Base-by-base conservation (phyloP, 2,329 filamentous ascomycete genomes). In the Samsoniella hepiali region DNA sequence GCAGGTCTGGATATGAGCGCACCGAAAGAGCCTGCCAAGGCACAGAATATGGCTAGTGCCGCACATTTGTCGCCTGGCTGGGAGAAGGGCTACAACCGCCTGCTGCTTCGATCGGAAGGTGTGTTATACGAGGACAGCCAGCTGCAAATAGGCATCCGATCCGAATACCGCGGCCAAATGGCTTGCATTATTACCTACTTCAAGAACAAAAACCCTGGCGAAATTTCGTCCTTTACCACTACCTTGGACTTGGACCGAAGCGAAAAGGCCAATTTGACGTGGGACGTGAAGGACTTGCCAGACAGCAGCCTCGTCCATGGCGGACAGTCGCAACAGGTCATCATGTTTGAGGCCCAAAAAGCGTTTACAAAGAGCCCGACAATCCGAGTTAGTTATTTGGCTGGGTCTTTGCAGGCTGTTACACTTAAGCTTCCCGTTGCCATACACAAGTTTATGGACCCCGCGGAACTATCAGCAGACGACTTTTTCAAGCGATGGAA, bases 401-500 rank as follows among this genome's bases (percentile, higher is more conserved):
- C 95, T 0, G 96, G 95, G 66, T 91, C 95, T 2, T 80, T 99
- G 63, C 95, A 99, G 76, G 94, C 92, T 1, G 81, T 98, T 45
- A 99, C 95, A 0, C 80, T 99, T 47, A 94, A 96, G 75, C 82
- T 99, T 5, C 95, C 95, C 0, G 85, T 99, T 4, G 81, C 91
- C 0, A 85, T 94, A 61, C 94, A 98, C 77, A 97, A 97, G 74
- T 99, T 97, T 73, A 97, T 98, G 93, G 93, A 97, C 67, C 87
- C 91, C 0, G 93, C 95, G 0, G 89, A 95, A 63, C 81, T 99
- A 45, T 86, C 86, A 7, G 87, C 89, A 0, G 95, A 99, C 59
- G 95, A 99, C 73, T 99, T 98, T 78, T 99, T 99, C 85, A 97
- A 96, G 82, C 84, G 96, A 58, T 99, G 95, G 95, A 96, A 97